These are phyloP conservation scores for Cladorrhinum sp. DNA, from an alignment of 2,329 filamentous ascomycete genomes.

Conservation along the genomic window DNA sequence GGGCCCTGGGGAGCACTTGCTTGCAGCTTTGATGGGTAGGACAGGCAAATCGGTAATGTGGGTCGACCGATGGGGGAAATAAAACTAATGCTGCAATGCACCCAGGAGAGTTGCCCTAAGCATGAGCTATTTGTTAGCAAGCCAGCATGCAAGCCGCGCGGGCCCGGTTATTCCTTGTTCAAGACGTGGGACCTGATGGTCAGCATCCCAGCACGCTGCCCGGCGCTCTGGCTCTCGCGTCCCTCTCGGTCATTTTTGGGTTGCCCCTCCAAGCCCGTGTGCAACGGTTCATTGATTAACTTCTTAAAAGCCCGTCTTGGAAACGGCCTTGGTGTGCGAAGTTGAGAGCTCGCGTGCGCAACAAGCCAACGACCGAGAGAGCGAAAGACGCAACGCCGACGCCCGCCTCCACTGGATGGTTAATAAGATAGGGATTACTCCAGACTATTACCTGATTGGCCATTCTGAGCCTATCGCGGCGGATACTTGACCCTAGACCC, in stretches of 20 bases:
- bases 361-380: neutral
- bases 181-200: neutral
- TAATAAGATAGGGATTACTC: neutral
- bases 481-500: neutral
- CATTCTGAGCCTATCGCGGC: neutral
- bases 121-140: conserved; percentile 18
- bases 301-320: conserved; percentile 7
- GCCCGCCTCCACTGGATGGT: neutral
- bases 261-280: neutral
- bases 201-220: neutral
- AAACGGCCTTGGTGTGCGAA: neutral
- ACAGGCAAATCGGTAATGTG: neutral
- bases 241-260: neutral
- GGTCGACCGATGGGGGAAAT: neutral
- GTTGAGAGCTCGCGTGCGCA: neutral
- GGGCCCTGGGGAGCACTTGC: neutral
- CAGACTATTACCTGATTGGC: neutral
- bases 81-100: neutral
- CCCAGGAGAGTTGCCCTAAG: conserved; percentile 2
- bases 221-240: neutral
- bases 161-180: neutral
- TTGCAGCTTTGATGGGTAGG: neutral
- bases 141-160: neutral
- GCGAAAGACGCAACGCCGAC: neutral
- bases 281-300: neutral